Conservation (phyloP, 2,329 filamentous ascomycete genomes). For the Leptographium procerum region DNA sequence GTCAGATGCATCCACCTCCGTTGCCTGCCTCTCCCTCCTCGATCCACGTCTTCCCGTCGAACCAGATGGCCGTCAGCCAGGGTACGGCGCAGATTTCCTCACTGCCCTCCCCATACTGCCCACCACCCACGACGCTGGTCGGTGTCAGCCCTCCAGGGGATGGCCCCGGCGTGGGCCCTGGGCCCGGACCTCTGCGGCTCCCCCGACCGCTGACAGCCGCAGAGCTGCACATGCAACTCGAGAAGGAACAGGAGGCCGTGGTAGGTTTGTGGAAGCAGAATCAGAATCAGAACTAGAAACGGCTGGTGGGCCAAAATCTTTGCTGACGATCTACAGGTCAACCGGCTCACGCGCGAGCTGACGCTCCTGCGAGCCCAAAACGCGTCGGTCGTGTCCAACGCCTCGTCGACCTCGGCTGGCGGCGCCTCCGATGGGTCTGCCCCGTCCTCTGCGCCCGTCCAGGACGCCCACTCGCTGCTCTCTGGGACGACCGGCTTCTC, state of each 20-base stretch:
- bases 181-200: conserved; percentile 68
- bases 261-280: conserved; percentile 49
- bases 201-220: conserved; percentile 79
- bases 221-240: conserved; percentile 78
- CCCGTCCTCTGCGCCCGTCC: conserved; percentile 10
- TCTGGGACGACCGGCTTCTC: conserved; percentile 47
- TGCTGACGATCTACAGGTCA: conserved; percentile 39
- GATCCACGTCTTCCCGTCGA: conserved; percentile 46
- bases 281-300: no score
- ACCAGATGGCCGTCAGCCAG: conserved; percentile 38
- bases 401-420: conserved; percentile 34
- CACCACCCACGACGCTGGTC: conserved; percentile 13
- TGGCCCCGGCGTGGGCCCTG: conserved; percentile 37
- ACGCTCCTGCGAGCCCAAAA: conserved; percentile 67
- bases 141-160: conserved; percentile 17
- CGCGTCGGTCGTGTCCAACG: conserved; percentile 52
- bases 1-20: conserved; percentile 30
- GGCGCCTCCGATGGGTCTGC: neutral
- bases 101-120: conserved; percentile 22
- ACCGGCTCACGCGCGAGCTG: conserved; percentile 83
- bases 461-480: conserved; percentile 34
- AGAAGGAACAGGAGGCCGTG: conserved; percentile 91
- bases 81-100: conserved; percentile 14
- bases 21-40: conserved; percentile 30
- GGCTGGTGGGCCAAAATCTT: neutral